A percentile compares a stretch with the other conserved stretches of the same genome.
Evolutionary conservation across 495 filamentous ascomycete genomes (phyloP).

Genomic region (Penicillium pulvis): DNA sequence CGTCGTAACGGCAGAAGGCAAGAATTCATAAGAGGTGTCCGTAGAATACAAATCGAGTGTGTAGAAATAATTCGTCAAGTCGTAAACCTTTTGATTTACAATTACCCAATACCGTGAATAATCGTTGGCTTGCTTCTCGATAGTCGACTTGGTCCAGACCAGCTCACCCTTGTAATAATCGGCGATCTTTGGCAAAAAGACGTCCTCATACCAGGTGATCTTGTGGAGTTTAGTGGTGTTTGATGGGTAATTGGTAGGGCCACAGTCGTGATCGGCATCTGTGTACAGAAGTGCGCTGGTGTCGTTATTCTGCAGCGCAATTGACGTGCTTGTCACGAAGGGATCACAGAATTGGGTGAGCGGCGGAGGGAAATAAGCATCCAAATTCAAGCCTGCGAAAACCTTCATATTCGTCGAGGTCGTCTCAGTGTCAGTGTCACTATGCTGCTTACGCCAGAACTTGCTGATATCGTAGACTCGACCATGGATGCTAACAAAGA

Average conservation of each 20-base stretch:
- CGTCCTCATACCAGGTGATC: conserved; percentile 72
- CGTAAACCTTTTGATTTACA: conserved; percentile 73
- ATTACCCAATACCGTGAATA: conserved; percentile 78
- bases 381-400: conserved; percentile 76
- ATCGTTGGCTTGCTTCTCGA: conserved; percentile 59
- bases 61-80: conserved; percentile 88
- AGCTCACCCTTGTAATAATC: conserved; percentile 86
- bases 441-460: conserved; percentile 84
- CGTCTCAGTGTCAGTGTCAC: conserved; percentile 61
- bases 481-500: conserved; percentile 86
- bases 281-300: conserved; percentile 48
- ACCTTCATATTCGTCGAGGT: conserved; percentile 68
- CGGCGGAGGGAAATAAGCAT: conserved; percentile 82
- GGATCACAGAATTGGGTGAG: conserved; percentile 71
- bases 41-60: conserved; percentile 59
- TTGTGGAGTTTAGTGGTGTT: conserved; percentile 57
- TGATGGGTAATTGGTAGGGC: conserved; percentile 53
- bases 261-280: conserved; percentile 67
- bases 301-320: conserved; percentile 62
- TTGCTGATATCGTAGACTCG: conserved; percentile 90
- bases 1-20: conserved; percentile 63
- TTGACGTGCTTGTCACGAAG: conserved; percentile 56
- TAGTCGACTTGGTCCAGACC: conserved; percentile 63
- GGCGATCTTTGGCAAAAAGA: conserved; percentile 77
- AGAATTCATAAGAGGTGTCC: conserved; percentile 59